Evolutionary conservation across 768 basidiomycete genomes (phyloP).

Genomic region (Termitomyces bulborhizus): DNA sequence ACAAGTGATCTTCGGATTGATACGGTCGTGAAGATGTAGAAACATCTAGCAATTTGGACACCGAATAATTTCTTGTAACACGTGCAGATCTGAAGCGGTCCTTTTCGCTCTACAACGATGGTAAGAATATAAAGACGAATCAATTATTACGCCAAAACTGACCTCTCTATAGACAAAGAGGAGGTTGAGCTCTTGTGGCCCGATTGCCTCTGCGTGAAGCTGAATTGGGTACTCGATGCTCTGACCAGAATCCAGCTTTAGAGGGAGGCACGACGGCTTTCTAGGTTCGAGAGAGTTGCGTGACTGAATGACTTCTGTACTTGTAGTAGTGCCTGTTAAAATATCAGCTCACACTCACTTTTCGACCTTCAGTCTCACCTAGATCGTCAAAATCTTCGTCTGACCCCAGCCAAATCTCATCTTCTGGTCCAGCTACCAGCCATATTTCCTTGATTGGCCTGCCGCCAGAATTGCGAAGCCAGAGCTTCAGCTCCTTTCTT

Average conservation of each 20-base stretch:
- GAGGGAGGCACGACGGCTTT: conserved; percentile 40
- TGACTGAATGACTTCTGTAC: conserved; percentile 36
- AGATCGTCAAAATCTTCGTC: conserved; percentile 8
- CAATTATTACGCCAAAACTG: not conserved
- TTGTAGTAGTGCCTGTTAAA: conserved; percentile 7
- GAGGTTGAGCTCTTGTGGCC: conserved; percentile 47
- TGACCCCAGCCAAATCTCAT: conserved; percentile 53
- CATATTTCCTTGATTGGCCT: conserved; percentile 62
- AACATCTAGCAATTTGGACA: conserved; percentile 52
- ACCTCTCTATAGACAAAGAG: conserved; percentile 64
- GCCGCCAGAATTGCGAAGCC: conserved; percentile 63
- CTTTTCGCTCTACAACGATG: conserved; percentile 33
- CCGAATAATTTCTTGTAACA: conserved; percentile 49
- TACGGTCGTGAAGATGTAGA: conserved; percentile 47
- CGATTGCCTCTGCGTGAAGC: conserved; percentile 44
- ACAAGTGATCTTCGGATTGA: conserved; percentile 40
- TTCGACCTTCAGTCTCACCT: conserved; percentile 1
- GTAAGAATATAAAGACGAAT: not conserved
- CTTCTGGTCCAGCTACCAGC: conserved; percentile 54
- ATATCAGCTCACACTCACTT: not conserved
- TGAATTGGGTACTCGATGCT: conserved; percentile 44
- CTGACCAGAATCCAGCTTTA: conserved; percentile 43
- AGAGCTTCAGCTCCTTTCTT: conserved; percentile 43
- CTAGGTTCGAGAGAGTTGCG: conserved; percentile 46
- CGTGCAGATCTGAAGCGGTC: conserved; percentile 53